These are phyloP conservation scores for Staphylotrichum longicolle DNA, from an alignment of 495 filamentous ascomycete genomes.

Conservation along the genomic window DNA sequence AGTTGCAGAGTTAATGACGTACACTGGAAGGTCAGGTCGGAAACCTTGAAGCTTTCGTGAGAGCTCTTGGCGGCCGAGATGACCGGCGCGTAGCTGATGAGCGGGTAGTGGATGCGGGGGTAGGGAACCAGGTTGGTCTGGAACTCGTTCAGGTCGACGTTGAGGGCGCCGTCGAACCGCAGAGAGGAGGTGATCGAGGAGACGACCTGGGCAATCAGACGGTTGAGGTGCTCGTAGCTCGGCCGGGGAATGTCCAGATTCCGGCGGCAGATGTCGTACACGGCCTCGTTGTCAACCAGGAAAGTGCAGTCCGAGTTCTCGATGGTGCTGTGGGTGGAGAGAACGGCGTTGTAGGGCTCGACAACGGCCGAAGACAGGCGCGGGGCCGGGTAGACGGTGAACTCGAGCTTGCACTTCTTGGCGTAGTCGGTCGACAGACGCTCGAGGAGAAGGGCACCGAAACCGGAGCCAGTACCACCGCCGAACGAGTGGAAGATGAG, in stretches of 20 bases:
- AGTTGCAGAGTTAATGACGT: constrained; percentile 29
- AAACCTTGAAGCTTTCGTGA: constrained; percentile 89
- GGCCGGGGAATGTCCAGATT: constrained; percentile 87
- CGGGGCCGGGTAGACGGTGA: constrained; percentile 84
- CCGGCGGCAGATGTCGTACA: constrained; percentile 88
- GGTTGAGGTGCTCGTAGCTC: constrained; percentile 83
- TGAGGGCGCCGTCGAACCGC: constrained; percentile 85
- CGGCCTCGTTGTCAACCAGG: constrained; percentile 89
- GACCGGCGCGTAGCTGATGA: constrained; percentile 87
- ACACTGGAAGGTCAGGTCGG: constrained; percentile 86
- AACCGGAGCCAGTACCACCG: constrained; percentile 88
- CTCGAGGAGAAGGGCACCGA: constrained; percentile 83
- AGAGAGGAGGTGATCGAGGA: constrained; percentile 89
- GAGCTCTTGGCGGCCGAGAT: constrained; percentile 76
- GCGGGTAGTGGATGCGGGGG: constrained; percentile 86
- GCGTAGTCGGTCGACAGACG: constrained; percentile 85
- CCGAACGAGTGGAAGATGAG: constrained; percentile 93
- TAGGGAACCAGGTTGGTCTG: constrained; percentile 93
- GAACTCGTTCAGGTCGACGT: constrained; percentile 92
- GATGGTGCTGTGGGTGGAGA: constrained; percentile 89
- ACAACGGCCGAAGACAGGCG: constrained; percentile 84
- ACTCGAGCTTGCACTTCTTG: constrained; percentile 95
- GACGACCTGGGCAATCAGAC: constrained; percentile 87
- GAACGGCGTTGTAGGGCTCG: constrained; percentile 90
- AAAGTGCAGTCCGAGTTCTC: constrained; percentile 93